Evolutionary conservation across 2,329 filamentous ascomycete genomes (phyloP).

Genomic region (Penicillium sp.): DNA sequence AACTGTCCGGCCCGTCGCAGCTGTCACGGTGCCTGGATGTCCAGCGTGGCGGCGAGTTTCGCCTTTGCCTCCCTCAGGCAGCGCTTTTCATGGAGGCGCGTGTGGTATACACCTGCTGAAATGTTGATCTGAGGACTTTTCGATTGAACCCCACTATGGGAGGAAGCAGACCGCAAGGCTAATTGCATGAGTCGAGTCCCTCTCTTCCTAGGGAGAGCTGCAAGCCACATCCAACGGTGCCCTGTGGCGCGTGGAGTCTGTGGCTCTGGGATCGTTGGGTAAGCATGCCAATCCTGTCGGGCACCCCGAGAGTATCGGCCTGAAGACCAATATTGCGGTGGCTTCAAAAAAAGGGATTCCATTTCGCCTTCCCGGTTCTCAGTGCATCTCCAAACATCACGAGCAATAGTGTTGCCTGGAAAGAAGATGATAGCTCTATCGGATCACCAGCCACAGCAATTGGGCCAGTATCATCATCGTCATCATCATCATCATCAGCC

Average conservation of each 20-base stretch:
- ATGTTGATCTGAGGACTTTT: not conserved
- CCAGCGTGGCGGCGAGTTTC: too few relatives aligned
- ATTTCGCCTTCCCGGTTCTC: not conserved
- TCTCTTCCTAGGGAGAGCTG: conserved; percentile 3
- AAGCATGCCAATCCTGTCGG: conserved; percentile 14
- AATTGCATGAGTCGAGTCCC: conserved; percentile 9
- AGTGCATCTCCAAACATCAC: not conserved
- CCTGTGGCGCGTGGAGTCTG: conserved; percentile 17
- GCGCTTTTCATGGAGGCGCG: too few relatives aligned
- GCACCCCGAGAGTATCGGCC: conserved; percentile 13
- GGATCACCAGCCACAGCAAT: conserved; percentile 14
- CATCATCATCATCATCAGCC: conserved; percentile 16
- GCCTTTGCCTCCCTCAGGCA: too few relatives aligned
- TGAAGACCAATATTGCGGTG: conserved; percentile 2
- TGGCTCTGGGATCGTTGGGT: conserved; percentile 2
- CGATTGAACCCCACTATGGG: conserved; percentile 3
- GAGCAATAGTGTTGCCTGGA: conserved; percentile 16
- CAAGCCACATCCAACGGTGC: conserved; percentile 23
- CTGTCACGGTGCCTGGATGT: too few relatives aligned
- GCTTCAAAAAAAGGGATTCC: not conserved
- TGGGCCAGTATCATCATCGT: too few relatives aligned
- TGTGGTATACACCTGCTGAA: conserved; percentile 1
- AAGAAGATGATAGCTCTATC: conserved; percentile 1
- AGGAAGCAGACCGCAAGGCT: conserved; percentile 15
- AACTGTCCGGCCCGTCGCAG: conserved; percentile 10